These are phyloP conservation scores for Sphagnum tenellum DNA, from an alignment of 225 moss, liverwort and hornwort species.

Conservation along the genomic window DNA sequence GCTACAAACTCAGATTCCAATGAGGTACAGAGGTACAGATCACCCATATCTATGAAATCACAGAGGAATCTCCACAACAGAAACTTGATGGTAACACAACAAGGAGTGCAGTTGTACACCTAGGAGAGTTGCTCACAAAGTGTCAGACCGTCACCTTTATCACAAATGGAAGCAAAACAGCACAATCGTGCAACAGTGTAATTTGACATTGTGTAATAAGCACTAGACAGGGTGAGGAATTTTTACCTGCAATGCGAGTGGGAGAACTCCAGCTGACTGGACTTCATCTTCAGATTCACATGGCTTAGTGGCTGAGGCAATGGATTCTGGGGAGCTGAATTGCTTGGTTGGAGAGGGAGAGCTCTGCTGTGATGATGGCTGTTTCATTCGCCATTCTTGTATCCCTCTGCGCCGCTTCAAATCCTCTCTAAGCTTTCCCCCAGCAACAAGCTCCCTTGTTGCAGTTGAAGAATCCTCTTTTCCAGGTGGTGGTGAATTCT, in stretches of 20 bases:
- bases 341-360: conserved; percentile 34
- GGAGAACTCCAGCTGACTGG: conserved; percentile 35
- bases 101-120: too few species aligned
- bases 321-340: conserved; percentile 19
- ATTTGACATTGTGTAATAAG: too few species aligned
- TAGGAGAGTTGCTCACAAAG: too few species aligned
- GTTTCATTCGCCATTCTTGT: conserved; percentile 99
- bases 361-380: conserved; percentile 33
- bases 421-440: conserved; percentile 69
- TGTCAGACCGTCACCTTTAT: too few species aligned
- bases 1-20: too few species aligned
- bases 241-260: conserved; percentile 50
- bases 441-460: conserved; percentile 36
- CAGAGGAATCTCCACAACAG: too few species aligned
- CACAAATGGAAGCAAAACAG: too few species aligned
- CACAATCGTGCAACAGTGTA: too few species aligned
- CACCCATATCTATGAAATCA: too few species aligned
- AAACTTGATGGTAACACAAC: too few species aligned
- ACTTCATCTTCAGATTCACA: conserved; percentile 21
- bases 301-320: conserved; percentile 19
- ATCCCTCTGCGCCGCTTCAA: conserved; percentile 67
- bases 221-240: too few species aligned
- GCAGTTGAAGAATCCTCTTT: conserved; percentile 55
- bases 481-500: conserved; percentile 16
- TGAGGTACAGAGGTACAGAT: too few species aligned